These are phyloP conservation scores for Diaporthe sp. DNA, from an alignment of 2,329 filamentous ascomycete genomes.

Conservation along the genomic window DNA sequence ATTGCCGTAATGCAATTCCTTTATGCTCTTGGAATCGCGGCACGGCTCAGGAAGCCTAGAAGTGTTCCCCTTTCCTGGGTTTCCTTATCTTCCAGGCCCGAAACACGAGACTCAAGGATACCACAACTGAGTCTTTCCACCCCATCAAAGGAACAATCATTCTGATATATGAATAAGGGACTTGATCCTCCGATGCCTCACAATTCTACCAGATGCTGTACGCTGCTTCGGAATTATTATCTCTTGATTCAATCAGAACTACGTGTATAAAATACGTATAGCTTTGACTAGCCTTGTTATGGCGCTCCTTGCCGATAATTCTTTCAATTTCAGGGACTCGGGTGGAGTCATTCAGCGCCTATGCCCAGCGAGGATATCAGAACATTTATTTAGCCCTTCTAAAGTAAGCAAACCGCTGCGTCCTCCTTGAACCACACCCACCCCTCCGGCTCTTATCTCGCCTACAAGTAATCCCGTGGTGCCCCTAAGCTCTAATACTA, in stretches of 20 bases:
- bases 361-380: background rate
- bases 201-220: background rate
- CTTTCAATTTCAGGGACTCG: background rate
- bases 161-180: background rate
- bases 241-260: background rate
- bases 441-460: too few relatives aligned
- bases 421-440: background rate
- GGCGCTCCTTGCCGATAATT: too few relatives aligned
- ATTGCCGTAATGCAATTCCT: background rate
- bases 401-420: background rate
- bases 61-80: background rate
- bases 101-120: background rate
- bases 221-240: background rate
- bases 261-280: fast-evolving
- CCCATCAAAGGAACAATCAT: background rate
- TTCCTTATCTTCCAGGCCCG: background rate
- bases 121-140: background rate
- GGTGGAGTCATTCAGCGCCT: background rate
- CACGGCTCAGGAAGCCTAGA: background rate
- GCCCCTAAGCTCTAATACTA: background rate
- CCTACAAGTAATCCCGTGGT: background rate
- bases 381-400: background rate
- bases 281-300: background rate
- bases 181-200: background rate
- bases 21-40: background rate